Evolutionary conservation across 2,329 filamentous ascomycete species (phyloP).

Genomic region (Aspergillus sp.): DNA sequence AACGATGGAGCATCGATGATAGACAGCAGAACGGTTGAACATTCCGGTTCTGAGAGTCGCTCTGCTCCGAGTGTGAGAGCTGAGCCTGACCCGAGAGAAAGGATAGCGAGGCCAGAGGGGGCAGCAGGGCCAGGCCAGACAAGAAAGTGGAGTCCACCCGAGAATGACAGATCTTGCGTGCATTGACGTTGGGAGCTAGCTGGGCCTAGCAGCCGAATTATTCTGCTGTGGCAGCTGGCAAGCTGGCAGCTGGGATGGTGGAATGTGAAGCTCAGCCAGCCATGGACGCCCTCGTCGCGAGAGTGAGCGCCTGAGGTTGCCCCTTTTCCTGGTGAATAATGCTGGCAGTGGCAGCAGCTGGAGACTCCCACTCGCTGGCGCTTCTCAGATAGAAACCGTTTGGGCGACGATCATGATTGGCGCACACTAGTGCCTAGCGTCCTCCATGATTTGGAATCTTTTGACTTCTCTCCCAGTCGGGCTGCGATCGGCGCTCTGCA

Average conservation of each 20-base stretch:
- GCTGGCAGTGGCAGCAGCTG: no score
- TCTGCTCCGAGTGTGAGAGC: not conserved
- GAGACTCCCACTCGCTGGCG: not conserved
- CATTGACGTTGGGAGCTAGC: slow-evolving; percentile 7
- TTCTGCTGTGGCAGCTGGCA: not conserved
- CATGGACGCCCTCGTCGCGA: not conserved
- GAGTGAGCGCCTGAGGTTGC: not conserved
- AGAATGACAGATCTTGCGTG: slow-evolving; percentile 19
- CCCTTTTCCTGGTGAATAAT: not conserved
- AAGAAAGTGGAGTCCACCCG: not conserved
- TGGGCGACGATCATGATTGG: slow-evolving; percentile 23
- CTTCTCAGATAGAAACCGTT: slow-evolving; percentile 21
- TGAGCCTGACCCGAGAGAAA: slow-evolving; percentile 5
- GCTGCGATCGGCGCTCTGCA: slow-evolving; percentile 17
- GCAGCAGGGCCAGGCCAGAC: not conserved
- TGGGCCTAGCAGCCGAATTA: no score
- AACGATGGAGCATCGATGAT: no score
- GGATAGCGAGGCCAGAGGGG: not conserved
- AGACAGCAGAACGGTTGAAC: no score
- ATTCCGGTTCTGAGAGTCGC: no score
- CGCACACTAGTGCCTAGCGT: slow-evolving; percentile 12
- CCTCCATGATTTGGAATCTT: slow-evolving; percentile 25
- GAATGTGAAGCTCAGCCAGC: slow-evolving; percentile 4
- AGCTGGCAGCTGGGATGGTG: not conserved
- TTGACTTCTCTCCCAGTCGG: slow-evolving; percentile 14